Base-by-base conservation (phyloP, 371 early-diverging fungal genomes). In the Mucor saturninus region DNA sequence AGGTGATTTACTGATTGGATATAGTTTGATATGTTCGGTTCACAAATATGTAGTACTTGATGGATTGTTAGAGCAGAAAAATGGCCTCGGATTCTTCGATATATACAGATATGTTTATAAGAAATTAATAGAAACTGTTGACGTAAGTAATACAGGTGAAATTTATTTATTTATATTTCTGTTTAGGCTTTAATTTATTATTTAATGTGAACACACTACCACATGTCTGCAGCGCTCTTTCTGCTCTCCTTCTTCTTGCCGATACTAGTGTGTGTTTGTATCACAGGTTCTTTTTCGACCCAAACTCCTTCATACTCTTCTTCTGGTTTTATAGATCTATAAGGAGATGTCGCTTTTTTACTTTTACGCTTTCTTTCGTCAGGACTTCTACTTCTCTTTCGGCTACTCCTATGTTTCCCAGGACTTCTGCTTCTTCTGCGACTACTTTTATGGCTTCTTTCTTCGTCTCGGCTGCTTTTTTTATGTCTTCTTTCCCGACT, bases 281-380 rank as follows among this genome's bases (percentile, higher is more conserved):
- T 31, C 46, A 57, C 57, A 21, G 63, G 67, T 39, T 71, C 68
- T 54, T 75, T 80, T 62, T 80, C 80, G 1, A 80, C 77, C 80
- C 80, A 80, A 50, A 65, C 55, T 0, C 45, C 70, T 45, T 69
- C 70, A 42, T 57, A 50, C 4, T 69, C 54, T 4, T 59, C 67
- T 31, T 74, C 77, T 29, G 59, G 65, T 31, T 68, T 32, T 7
- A 10, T n/a, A 13, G 50, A 50, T n/a, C 56, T 37, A 58, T 38
- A 9, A 8, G 51, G 28, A 43, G 43, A 48, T 48, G 11, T 30
- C 3, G 7, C 15, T 30, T 35, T 32, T 35, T 14, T 32, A 15
- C 13, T 8, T 50, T 50, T 50, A 11, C 5, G 50, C 11, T 28
- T 50, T 29, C 21, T 50, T 30, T 50, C 50, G 7, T 21, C 29